Evolutionary conservation across 2,329 filamentous ascomycete species (phyloP), one percentile per base, ranked within the genome.

Genomic region (Dichotomopilus funicola): DNA sequence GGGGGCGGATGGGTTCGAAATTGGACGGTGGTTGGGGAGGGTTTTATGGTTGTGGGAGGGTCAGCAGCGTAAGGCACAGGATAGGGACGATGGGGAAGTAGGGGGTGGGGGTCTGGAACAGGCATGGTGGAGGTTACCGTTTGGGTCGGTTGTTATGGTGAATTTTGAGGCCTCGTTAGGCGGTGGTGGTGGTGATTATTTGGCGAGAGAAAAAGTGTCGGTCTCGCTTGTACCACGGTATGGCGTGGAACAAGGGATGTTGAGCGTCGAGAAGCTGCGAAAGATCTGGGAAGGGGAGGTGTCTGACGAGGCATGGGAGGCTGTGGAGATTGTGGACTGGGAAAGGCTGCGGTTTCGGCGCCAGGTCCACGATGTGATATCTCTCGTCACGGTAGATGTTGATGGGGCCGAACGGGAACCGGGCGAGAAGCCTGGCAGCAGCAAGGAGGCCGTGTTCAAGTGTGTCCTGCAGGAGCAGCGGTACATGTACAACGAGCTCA

Each of bases 401-500:
- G 36, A 12, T 4, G 34, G 8, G 1, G 49, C 31, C 3, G 43
- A 27, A 27, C 19, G 19, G 19, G 19, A 27, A 27, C 19, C 19
- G 19, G 19, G 13, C 19, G 42, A 48, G 4, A 11, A 37, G 31
- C 11, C 11, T 6, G 40, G 12, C 33, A 37, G 12, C 33, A 37
- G 43, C 5, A 8, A 31, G 36, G 37, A 48, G 5, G 31, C 55
- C 35, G 61, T 61, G 11, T 62, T 65, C 59, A 65, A 65, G 45
- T 55, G 58, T 1, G 55, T 65, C 10, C 31, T 57, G 33, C 46
- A 57, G n/a, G 63, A 65, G 35, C 61, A 61, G 38, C 45, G 58
- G 52, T 61, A 62, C 49, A 55, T 65, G 55, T 65, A 65, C 52
- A 60, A 65, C 51, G 64, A 65, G 49, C 58, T 65, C 11, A 63